Percentiles rank a stretch among this genome's conserved stretches.
These are phyloP conservation scores for Tulasnella sp. DNA, from an alignment of 768 basidiomycete species.

Conservation along the genomic window DNA sequence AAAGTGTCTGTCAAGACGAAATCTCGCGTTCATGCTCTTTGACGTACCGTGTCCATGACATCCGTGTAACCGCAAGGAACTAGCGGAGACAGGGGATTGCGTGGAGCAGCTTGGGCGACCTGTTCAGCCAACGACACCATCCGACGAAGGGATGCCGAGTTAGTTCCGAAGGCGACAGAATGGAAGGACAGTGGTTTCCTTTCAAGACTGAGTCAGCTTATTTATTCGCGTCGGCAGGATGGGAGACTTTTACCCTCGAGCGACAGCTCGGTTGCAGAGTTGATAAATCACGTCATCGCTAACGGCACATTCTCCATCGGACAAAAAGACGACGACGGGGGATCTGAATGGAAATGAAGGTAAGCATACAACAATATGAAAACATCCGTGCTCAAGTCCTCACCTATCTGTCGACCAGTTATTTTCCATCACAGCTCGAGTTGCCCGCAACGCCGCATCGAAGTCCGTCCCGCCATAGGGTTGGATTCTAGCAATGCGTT, in stretches of 20 bases:
- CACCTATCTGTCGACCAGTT: slow-evolving; percentile 44
- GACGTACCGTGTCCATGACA: slow-evolving; percentile 41
- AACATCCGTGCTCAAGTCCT: too few species aligned
- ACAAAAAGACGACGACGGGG: slow-evolving; percentile 47
- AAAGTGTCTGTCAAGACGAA: too few species aligned
- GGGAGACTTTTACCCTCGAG: slow-evolving; percentile 32
- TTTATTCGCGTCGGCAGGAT: background rate
- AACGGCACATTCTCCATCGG: slow-evolving; percentile 40
- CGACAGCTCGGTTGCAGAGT: slow-evolving; percentile 33
- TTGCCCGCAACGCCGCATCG: slow-evolving; percentile 29
- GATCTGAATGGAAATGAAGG: slow-evolving; percentile 25
- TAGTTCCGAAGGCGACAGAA: slow-evolving; percentile 41
- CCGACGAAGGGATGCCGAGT: slow-evolving; percentile 27
- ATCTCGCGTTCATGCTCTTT: slow-evolving; percentile 17
- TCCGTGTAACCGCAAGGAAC: slow-evolving; percentile 37
- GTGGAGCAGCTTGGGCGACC: slow-evolving; percentile 34
- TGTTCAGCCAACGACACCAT: slow-evolving; percentile 42
- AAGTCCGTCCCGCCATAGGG: slow-evolving; percentile 35
- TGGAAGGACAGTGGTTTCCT: slow-evolving; percentile 50
- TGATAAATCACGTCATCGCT: slow-evolving; percentile 30
- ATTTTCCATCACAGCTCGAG: slow-evolving; percentile 32
- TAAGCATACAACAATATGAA: too few species aligned
- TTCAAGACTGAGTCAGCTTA: background rate
- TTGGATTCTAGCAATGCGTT: slow-evolving; percentile 26
- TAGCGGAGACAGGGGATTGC: slow-evolving; percentile 29